These are phyloP conservation scores for Aspergillus ibericus DNA, from an alignment of 2,329 filamentous ascomycete genomes.

Conservation along the genomic window DNA sequence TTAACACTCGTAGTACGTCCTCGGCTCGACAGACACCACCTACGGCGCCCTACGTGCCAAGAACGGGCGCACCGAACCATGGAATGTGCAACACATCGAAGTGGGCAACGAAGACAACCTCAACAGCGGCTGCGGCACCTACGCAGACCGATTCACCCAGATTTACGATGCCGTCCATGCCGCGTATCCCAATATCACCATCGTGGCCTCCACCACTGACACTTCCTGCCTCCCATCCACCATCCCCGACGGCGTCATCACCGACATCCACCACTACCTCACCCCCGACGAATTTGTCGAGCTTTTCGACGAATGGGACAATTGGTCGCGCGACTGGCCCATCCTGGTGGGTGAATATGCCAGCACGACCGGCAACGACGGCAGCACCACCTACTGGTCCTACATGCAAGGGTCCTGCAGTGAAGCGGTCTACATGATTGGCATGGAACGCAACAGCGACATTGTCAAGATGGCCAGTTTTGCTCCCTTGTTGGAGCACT, in stretches of 20 bases:
- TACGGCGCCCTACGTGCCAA: constrained; percentile 59
- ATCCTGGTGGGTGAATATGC: constrained; percentile 35
- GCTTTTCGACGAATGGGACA: constrained; percentile 57
- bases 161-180: constrained; percentile 60
- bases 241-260: constrained; percentile 39
- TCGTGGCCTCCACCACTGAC: constrained; percentile 51
- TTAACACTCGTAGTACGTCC: constrained; percentile 49
- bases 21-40: constrained; percentile 53
- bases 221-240: constrained; percentile 26
- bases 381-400: constrained; percentile 21
- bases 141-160: constrained; percentile 57
- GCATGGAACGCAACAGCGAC: constrained; percentile 44
- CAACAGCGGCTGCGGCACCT: constrained; percentile 51
- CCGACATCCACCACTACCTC: constrained; percentile 56
- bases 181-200: constrained; percentile 56
- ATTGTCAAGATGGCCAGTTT: constrained; percentile 39
- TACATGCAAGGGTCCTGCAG: constrained; percentile 55
- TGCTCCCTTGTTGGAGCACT: constrained; percentile 39
- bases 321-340: constrained; percentile 40
- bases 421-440: constrained; percentile 65
- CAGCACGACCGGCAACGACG: constrained; percentile 20
- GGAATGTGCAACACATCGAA: constrained; percentile 60
- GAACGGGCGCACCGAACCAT: constrained; percentile 62
- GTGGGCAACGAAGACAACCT: constrained; percentile 69
- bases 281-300: constrained; percentile 52